These are phyloP conservation scores for Zizania palustris DNA, from an alignment of 202 grass and related monocot species.

Conservation along the genomic window DNA sequence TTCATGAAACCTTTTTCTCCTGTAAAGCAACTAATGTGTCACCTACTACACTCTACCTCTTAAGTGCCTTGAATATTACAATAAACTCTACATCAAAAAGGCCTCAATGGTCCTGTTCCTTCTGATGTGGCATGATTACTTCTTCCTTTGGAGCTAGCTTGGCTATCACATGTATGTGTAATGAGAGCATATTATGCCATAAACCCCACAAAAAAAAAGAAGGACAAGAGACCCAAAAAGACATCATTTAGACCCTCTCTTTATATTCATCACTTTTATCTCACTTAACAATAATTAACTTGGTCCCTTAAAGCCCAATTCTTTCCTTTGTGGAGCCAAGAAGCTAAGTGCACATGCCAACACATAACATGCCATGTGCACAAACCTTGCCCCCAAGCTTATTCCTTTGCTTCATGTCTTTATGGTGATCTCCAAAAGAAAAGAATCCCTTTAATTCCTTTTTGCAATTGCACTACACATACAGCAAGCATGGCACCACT, in stretches of 20 bases:
- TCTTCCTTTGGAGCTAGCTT: constrained; percentile 20
- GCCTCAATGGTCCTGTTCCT: neutral
- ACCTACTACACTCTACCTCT: neutral
- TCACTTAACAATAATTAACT: constrained; percentile 17
- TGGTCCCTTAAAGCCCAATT: constrained; percentile 47
- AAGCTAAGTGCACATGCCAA: constrained; percentile 32
- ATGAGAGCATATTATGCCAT: constrained; percentile 47
- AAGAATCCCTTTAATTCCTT: constrained; percentile 40
- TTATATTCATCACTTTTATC: constrained; percentile 23
- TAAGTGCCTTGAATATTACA: constrained; percentile 9
- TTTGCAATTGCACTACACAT: constrained; percentile 31
- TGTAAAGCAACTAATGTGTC: constrained; percentile 20
- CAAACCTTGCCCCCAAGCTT: constrained; percentile 36
- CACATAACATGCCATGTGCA: constrained; percentile 79
- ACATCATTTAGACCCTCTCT: constrained; percentile 38
- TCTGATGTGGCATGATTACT: constrained; percentile 53
- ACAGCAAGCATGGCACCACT: constrained; percentile 22
- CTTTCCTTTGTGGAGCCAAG: constrained; percentile 46
- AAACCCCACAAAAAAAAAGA: constrained; percentile 33
- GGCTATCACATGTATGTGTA: constrained; percentile 41
- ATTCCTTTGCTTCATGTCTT: constrained; percentile 45
- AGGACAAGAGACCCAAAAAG: constrained; percentile 30
- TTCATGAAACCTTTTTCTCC: constrained; percentile 5
- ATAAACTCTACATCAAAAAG: neutral
- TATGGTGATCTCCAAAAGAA: constrained; percentile 47